phyloP scores from a whole-genome alignment of 2,329 filamentous ascomycete species.

The Exophiala spinifera region DNA sequence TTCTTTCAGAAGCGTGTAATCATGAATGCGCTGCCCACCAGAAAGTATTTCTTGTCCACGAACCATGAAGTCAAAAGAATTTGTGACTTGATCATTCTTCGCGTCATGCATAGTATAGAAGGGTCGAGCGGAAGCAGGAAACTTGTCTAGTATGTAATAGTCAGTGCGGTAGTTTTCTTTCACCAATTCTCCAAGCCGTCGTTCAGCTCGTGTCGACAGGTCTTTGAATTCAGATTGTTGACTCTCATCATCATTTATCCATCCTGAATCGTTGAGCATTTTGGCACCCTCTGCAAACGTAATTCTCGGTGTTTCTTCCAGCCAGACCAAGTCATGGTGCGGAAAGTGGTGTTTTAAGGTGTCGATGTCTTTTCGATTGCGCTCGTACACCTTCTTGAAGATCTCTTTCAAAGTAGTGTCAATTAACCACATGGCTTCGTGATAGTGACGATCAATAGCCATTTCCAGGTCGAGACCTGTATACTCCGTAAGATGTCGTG shows the following conservation, averaged over 20 bases:
- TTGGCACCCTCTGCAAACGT: conserved; percentile 69
- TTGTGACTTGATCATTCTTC: conserved; percentile 64
- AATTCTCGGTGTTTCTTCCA: conserved; percentile 71
- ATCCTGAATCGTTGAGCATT: conserved; percentile 67
- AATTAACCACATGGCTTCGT: conserved; percentile 69
- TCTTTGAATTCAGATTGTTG: conserved; percentile 67
- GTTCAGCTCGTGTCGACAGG: conserved; percentile 72
- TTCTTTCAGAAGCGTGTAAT: conserved; percentile 62
- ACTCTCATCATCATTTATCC: conserved; percentile 64
- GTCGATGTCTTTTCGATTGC: conserved; percentile 64
- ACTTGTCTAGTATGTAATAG: conserved; percentile 83
- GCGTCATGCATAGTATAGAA: conserved; percentile 79
- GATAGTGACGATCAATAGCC: conserved; percentile 73
- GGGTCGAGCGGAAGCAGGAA: conserved; percentile 70
- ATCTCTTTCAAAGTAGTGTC: conserved; percentile 73
- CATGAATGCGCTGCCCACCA: conserved; percentile 79
- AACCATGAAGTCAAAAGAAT: conserved; percentile 84
- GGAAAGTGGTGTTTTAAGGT: conserved; percentile 72
- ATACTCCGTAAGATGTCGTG: conserved; percentile 80
- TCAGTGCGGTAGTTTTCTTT: conserved; percentile 76
- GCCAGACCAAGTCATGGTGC: conserved; percentile 72
- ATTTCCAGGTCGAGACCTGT: conserved; percentile 82
- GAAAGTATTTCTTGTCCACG: conserved; percentile 80
- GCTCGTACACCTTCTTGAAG: conserved; percentile 62
- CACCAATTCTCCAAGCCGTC: conserved; percentile 70